Percentiles rank a stretch among this genome's conserved stretches.
phyloP scores from a whole-genome alignment of 2,329 filamentous ascomycete species.

The Penicillium brasilianum region DNA sequence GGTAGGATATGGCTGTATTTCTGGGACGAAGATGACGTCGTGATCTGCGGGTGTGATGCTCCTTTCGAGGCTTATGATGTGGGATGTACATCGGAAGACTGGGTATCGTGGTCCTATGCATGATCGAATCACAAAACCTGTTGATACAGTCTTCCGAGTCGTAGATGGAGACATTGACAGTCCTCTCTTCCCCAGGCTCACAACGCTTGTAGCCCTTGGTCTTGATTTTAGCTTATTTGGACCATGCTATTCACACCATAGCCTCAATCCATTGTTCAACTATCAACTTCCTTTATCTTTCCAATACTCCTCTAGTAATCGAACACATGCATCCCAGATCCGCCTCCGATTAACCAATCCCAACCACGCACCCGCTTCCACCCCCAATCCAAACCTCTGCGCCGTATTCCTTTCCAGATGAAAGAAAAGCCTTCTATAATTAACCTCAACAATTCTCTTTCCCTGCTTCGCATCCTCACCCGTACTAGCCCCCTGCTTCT shows the following conservation, averaged over 20 bases:
- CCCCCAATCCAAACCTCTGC: too few relatives aligned
- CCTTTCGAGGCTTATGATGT: not conserved
- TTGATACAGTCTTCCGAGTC: not conserved
- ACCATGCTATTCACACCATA: too few relatives aligned
- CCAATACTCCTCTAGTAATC: not conserved
- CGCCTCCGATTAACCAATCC: not conserved
- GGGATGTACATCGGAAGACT: not conserved
- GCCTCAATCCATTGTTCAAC: too few relatives aligned
- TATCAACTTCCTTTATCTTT: not conserved
- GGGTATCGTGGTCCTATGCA: too few relatives aligned
- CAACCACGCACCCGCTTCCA: not conserved
- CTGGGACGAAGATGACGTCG: not conserved
- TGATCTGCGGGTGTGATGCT: not conserved
- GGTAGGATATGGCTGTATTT: not conserved
- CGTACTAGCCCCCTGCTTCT: not conserved
- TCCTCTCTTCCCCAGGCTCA: too few relatives aligned
- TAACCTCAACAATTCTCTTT: not conserved
- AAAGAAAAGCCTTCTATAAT: not conserved
- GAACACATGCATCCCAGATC: not conserved
- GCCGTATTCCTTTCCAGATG: not conserved
- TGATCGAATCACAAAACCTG: too few relatives aligned
- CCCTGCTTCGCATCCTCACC: too few relatives aligned
- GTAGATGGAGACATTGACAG: not conserved
- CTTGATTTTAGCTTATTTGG: too few relatives aligned
- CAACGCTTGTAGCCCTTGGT: too few relatives aligned